phyloP scores from a whole-genome alignment of 1,284 basidiomycete species.

The Ustilago hordei region DNA sequence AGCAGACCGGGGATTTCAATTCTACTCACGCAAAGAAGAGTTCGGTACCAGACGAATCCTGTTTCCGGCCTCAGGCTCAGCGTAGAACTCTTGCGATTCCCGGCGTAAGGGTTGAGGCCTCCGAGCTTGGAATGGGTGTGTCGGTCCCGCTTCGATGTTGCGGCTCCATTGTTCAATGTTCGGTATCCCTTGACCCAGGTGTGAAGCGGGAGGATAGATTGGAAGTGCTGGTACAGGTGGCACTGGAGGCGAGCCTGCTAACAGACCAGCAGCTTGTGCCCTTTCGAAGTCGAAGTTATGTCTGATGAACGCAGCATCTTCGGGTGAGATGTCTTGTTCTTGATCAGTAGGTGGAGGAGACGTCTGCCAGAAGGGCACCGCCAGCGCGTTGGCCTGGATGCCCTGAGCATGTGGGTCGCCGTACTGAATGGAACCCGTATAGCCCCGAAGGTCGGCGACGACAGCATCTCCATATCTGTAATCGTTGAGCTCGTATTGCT shows the following conservation, averaged over 20 bases:
- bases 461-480: not conserved
- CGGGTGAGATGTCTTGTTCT: not conserved
- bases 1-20: not conserved
- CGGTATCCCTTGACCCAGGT: not conserved
- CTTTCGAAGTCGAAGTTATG: conserved; percentile 31
- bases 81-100: conserved; percentile 1
- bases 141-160: not conserved
- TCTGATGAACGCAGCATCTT: conserved; percentile 9
- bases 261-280: conserved; percentile 25
- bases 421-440: not conserved
- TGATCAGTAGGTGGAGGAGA: not conserved
- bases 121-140: not conserved
- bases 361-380: not conserved
- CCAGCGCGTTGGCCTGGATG: not conserved
- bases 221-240: conserved; percentile 1
- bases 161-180: not conserved
- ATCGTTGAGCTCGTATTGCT: not conserved
- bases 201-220: not conserved
- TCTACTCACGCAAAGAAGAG: conserved; percentile 23
- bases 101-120: not conserved
- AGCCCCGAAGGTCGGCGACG: not conserved
- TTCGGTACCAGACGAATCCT: conserved; percentile 23
- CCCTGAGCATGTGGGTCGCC: not conserved
- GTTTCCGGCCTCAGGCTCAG: conserved; percentile 28
- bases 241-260: not conserved